Evolutionary conservation across 306 rosid genomes (phyloP).

Genomic region (Cucumis hystrix): DNA sequence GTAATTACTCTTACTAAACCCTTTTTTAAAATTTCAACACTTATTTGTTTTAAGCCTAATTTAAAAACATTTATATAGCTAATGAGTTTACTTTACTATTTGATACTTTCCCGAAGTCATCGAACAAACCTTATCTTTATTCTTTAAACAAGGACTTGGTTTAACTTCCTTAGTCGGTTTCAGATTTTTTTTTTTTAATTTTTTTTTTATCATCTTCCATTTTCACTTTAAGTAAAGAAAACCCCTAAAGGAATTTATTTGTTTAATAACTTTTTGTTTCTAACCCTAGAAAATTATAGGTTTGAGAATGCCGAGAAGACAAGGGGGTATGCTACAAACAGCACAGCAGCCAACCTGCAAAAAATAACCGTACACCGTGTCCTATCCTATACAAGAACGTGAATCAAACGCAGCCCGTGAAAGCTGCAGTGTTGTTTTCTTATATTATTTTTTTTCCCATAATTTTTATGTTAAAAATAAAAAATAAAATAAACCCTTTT

Average conservation of each 20-base stretch:
- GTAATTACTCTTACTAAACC: not conserved
- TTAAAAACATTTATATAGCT: not conserved
- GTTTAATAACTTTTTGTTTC: not conserved
- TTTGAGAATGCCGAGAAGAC: not conserved
- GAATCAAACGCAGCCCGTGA: slow-evolving; percentile 5
- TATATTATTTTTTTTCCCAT: not conserved
- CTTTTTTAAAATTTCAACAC: not conserved
- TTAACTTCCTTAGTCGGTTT: not conserved
- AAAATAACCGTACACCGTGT: slow-evolving; percentile 6
- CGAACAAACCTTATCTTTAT: not conserved
- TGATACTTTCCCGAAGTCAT: not conserved
- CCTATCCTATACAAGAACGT: slow-evolving; percentile 2
- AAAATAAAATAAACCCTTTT: not conserved
- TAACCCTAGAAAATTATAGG: not conserved
- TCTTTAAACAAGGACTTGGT: not conserved
- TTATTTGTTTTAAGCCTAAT: not conserved
- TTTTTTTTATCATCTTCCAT: not conserved
- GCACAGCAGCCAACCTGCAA: not conserved
- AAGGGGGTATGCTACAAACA: not conserved
- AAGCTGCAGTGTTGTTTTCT: not conserved
- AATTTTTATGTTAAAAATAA: not conserved
- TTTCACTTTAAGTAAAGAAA: not conserved
- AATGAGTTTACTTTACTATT: not conserved
- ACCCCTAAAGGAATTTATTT: not conserved
- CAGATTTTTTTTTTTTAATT: not conserved